A percentile compares a stretch with the other conserved stretches of the same genome.
Evolutionary conservation across 1,284 basidiomycete genomes (phyloP).

Genomic region (Cutaneotrichosporon curvatum): DNA sequence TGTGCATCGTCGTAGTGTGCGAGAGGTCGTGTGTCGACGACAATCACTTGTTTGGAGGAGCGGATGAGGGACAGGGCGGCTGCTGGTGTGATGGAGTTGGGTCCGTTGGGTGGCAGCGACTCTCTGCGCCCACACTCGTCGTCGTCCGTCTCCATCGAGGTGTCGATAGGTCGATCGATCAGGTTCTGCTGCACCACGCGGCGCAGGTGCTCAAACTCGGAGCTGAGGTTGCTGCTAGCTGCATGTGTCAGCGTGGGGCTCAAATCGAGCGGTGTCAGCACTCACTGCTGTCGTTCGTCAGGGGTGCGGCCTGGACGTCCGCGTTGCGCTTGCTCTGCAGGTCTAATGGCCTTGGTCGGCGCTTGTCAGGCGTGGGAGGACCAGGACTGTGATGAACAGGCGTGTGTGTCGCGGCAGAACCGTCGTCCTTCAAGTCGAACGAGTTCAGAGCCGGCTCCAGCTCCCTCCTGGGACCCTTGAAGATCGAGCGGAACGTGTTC

Average conservation of each 20-base stretch:
- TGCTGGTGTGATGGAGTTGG: slow-evolving; percentile 11
- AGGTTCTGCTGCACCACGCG: slow-evolving; percentile 32
- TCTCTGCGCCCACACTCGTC: slow-evolving; percentile 2
- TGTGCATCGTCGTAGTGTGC: slow-evolving; percentile 58
- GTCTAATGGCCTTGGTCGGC: slow-evolving; percentile 3
- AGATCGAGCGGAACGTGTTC: too few relatives aligned
- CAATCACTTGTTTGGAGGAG: slow-evolving; percentile 40
- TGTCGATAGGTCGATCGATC: slow-evolving; percentile 26
- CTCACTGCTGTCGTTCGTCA: slow-evolving; percentile 7
- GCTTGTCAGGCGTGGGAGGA: neutral
- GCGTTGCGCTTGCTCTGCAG: neutral
- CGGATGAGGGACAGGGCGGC: slow-evolving; percentile 16
- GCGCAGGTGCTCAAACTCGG: slow-evolving; percentile 31
- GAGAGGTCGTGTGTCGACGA: slow-evolving; percentile 71
- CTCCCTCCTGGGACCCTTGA: too few relatives aligned
- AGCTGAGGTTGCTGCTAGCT: slow-evolving; percentile 20
- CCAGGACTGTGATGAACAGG: neutral
- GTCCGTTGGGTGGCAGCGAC: too few relatives aligned
- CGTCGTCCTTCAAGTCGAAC: too few relatives aligned
- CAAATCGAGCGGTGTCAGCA: neutral
- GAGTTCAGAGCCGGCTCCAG: too few relatives aligned
- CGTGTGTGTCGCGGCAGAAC: neutral
- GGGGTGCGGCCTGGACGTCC: slow-evolving; percentile 2
- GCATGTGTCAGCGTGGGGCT: neutral
- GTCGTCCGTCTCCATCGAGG: slow-evolving; percentile 14